These are phyloP conservation scores for Lojkania enalia DNA, from an alignment of 2,329 filamentous ascomycete genomes.

Conservation along the genomic window DNA sequence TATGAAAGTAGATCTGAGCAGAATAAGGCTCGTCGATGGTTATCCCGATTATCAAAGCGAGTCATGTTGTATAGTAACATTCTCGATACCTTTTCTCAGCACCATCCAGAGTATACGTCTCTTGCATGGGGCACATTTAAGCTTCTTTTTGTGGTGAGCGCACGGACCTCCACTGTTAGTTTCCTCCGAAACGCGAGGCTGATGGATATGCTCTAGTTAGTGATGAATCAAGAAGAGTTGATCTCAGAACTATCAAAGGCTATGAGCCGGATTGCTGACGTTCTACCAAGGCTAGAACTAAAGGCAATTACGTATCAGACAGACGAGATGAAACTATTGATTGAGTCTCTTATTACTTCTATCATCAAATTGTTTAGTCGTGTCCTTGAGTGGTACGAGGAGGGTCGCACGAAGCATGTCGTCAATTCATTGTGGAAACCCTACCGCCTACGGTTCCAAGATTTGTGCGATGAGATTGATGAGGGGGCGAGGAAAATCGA, in stretches of 20 bases:
- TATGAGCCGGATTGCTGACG: neutral
- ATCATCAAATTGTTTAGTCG: neutral
- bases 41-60: slow-evolving; percentile 1
- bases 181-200: too few relatives aligned
- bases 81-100: slow-evolving; percentile 30
- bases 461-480: slow-evolving; percentile 8
- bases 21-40: slow-evolving; percentile 5
- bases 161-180: neutral
- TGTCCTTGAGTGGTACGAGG: slow-evolving; percentile 3
- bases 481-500: slow-evolving; percentile 5
- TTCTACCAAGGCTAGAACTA: neutral
- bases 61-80: slow-evolving; percentile 22
- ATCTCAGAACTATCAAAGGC: neutral
- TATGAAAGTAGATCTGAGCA: slow-evolving; percentile 1
- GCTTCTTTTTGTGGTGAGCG: slow-evolving; percentile 23
- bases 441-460: slow-evolving; percentile 11
- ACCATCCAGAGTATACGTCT: slow-evolving; percentile 36
- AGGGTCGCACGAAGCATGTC: slow-evolving; percentile 7
- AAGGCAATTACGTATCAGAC: neutral
- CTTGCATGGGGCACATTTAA: slow-evolving; percentile 38
- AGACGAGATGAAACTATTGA: neutral
- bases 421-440: slow-evolving; percentile 6
- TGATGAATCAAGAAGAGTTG: neutral
- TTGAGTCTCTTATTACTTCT: neutral
- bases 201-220: neutral